phyloP scores from a whole-genome alignment of 2,329 filamentous ascomycete species.

The Botrytis porri region DNA sequence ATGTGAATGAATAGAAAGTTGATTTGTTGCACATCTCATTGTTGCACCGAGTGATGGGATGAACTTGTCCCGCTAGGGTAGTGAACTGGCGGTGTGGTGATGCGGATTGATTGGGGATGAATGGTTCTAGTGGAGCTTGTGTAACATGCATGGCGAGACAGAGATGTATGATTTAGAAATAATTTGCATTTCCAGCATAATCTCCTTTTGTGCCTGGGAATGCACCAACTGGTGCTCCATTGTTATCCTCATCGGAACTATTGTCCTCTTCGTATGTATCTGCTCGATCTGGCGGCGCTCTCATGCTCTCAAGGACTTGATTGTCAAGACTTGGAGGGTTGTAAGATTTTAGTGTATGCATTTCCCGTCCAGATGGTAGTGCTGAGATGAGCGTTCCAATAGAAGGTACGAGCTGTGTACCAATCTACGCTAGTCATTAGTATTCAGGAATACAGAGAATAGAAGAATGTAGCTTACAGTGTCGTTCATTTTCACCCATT shows the following conservation, averaged over 20 bases:
- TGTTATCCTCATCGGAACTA: conserved; percentile 44
- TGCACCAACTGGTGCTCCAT: conserved; percentile 43
- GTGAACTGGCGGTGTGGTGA: conserved; percentile 5
- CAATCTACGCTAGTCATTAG: conserved; percentile 55
- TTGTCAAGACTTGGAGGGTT: conserved; percentile 62
- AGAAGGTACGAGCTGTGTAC: conserved; percentile 73
- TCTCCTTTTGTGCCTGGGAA: conserved; percentile 49
- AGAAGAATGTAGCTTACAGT: conserved; percentile 56
- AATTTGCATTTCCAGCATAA: conserved; percentile 38
- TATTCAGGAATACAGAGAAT: background rate
- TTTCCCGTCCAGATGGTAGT: conserved; percentile 86
- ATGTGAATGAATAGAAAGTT: background rate
- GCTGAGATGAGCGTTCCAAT: conserved; percentile 68
- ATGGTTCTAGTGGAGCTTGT: conserved; percentile 6
- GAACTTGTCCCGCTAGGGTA: background rate
- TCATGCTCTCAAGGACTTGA: conserved; percentile 61
- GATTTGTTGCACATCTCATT: conserved; percentile 19
- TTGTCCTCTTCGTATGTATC: conserved; percentile 44
- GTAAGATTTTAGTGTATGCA: conserved; percentile 70
- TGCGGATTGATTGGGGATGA: conserved; percentile 2
- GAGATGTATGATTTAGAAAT: conserved; percentile 27
- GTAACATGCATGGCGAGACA: background rate
- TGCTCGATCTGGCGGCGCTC: conserved; percentile 48
- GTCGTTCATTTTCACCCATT: conserved; percentile 92
- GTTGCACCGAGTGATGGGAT: conserved; percentile 18